Base-by-base conservation (phyloP, 1,139 yeast genomes). In the Pichia sp. region DNA sequence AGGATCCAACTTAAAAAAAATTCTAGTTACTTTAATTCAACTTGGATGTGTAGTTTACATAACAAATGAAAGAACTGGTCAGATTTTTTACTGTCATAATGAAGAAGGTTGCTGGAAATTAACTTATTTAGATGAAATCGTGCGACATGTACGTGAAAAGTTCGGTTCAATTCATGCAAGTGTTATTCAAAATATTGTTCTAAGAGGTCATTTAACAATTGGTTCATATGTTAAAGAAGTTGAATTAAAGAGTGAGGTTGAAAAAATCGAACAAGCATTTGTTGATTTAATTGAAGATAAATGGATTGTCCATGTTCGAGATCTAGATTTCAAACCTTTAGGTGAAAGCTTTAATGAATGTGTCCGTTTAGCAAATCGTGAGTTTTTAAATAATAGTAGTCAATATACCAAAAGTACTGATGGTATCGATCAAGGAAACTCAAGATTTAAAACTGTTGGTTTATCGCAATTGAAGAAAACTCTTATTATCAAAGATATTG, bases 101-200 rank as follows among this genome's bases (percentile, higher is more conserved):
- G 82, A 81, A 54, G 73, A 70, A 26, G 95, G 95, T 7, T 68
- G 83, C 23, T 71, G 80, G 56, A 65, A 77, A 46, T 69, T 87
- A 47, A 63, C 89, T 30, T 86, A 88, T 65, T 74, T 90, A 35
- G 97, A 96, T 30, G 86, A 86, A 46, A 80, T 89, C 52, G 72
- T 87, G 36, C 67, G 76, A 40, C 72, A 73, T 47, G 74, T 85
- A 39, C 72, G 57, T 23, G 42, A 73, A 48, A 73, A 72, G 26
- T 70, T 69, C 15, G 65, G 67, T 37, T 68, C 67, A 16, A 47
- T 57, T 12, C 69, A 77, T 27, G 85, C 90, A 0, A 82, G 82
- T 53, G 77, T 88, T 36, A 71, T 86, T n/a, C 89, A 85, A 59
- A 87, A 85, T 58, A 70, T 89, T 44, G 70, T 73, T 58, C 75